Conservation (phyloP, 306 rosid genomes). For the Vachellia collinsii region DNA sequence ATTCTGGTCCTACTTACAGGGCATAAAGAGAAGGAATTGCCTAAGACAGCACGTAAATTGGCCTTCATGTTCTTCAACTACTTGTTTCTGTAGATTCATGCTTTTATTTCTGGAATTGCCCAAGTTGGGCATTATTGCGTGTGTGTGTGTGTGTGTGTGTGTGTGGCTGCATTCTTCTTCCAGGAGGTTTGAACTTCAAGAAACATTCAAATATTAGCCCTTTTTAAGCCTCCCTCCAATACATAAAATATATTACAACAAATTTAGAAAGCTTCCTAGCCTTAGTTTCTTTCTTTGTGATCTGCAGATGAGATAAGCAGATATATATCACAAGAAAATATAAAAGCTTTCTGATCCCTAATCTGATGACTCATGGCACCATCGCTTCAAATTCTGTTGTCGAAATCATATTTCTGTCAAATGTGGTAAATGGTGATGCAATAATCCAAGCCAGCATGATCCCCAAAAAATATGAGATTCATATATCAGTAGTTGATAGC, state of each 20-base stretch:
- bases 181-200: background rate
- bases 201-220: background rate
- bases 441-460: background rate
- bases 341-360: background rate
- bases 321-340: background rate
- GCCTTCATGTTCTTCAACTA: background rate
- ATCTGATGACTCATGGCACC: background rate
- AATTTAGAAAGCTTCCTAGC: background rate
- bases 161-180: background rate
- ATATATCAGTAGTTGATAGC: conserved; percentile 35
- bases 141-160: too few relatives aligned
- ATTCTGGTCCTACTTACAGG: too few relatives aligned
- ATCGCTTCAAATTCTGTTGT: background rate
- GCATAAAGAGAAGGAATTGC: too few relatives aligned
- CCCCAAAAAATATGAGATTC: background rate
- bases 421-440: background rate
- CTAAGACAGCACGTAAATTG: background rate
- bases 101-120: background rate
- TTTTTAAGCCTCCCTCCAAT: background rate
- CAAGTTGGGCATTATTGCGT: background rate
- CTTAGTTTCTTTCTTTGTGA: background rate
- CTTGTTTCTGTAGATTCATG: background rate
- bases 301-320: background rate
- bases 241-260: background rate
- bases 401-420: background rate